Evolutionary conservation across 1,284 basidiomycete genomes (phyloP).

Genomic region (Pholiota adiposa): DNA sequence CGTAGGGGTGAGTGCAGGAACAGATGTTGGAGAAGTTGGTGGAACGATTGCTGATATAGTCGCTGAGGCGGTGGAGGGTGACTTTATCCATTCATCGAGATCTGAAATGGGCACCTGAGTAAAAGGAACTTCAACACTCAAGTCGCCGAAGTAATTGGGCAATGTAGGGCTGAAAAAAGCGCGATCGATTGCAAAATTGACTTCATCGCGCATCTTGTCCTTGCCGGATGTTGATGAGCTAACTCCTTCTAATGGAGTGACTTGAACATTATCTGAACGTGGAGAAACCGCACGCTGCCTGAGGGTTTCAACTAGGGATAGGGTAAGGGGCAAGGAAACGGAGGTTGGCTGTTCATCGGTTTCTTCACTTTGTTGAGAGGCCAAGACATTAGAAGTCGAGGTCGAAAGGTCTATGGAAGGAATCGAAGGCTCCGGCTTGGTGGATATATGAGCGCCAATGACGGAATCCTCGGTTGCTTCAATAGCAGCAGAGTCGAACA

Average conservation of each 20-base stretch:
- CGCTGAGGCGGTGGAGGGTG: not conserved
- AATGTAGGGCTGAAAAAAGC: slow-evolving; percentile 10
- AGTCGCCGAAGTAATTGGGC: not conserved
- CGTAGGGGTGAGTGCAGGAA: not conserved
- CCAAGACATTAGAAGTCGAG: slow-evolving; percentile 32
- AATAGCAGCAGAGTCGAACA: too few species aligned
- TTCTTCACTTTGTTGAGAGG: slow-evolving; percentile 22
- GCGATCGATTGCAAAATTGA: slow-evolving; percentile 3
- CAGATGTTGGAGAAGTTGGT: not conserved
- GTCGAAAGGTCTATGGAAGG: too few species aligned
- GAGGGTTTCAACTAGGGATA: slow-evolving; percentile 14
- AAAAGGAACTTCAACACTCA: not conserved
- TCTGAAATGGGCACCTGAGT: not conserved
- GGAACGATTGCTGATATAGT: not conserved
- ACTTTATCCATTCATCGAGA: too few species aligned
- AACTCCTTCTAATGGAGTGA: not conserved
- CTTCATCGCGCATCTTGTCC: not conserved
- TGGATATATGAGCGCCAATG: slow-evolving; percentile 31
- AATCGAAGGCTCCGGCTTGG: slow-evolving; percentile 43
- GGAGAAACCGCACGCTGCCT: slow-evolving; percentile 2
- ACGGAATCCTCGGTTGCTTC: slow-evolving; percentile 26
- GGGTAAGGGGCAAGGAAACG: slow-evolving; percentile 10
- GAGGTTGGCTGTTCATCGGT: slow-evolving; percentile 15
- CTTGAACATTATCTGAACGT: not conserved
- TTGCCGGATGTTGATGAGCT: not conserved